phyloP scores from a whole-genome alignment of 257 asterid species.

The Scutellaria barbata region DNA sequence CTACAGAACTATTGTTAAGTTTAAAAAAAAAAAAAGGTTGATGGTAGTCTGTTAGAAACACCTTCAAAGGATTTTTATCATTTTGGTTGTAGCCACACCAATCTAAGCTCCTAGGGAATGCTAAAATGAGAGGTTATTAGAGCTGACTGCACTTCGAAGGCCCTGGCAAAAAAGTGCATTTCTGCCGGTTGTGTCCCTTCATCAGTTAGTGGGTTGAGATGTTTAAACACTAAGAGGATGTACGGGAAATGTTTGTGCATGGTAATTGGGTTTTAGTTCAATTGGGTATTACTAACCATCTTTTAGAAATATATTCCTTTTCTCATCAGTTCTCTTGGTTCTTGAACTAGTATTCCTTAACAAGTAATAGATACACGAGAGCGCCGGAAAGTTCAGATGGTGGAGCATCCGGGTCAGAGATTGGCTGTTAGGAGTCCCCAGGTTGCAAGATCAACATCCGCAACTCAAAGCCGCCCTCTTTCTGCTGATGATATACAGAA shows the following conservation, averaged over 20 bases:
- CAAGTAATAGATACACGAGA: slow-evolving; percentile 68
- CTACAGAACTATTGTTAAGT: background rate
- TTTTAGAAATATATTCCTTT: slow-evolving; percentile 12
- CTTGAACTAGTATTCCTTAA: slow-evolving; percentile 53
- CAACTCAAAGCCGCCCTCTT: slow-evolving; percentile 89
- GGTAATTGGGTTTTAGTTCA: background rate
- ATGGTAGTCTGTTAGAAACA: slow-evolving; percentile 11
- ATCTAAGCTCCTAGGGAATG: background rate
- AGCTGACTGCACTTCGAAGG: slow-evolving; percentile 9
- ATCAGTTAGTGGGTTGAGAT: slow-evolving; percentile 10
- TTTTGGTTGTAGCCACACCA: background rate
- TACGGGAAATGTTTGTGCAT: background rate
- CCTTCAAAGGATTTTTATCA: background rate
- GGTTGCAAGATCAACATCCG: slow-evolving; percentile 60
- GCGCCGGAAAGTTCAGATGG: slow-evolving; percentile 88
- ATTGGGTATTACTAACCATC: background rate
- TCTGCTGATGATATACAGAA: slow-evolving; percentile 99
- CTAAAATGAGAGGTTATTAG: slow-evolving; percentile 20
- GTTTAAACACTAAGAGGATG: background rate
- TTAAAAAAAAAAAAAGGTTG: background rate
- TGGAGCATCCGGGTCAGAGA: slow-evolving; percentile 91
- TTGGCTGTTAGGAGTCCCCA: slow-evolving; percentile 62
- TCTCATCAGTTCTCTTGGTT: slow-evolving; percentile 26
- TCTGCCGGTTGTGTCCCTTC: background rate
- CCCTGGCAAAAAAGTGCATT: background rate